phyloP scores from a whole-genome alignment of 2,329 filamentous ascomycete species.

The Cladosporium cucumerinum region DNA sequence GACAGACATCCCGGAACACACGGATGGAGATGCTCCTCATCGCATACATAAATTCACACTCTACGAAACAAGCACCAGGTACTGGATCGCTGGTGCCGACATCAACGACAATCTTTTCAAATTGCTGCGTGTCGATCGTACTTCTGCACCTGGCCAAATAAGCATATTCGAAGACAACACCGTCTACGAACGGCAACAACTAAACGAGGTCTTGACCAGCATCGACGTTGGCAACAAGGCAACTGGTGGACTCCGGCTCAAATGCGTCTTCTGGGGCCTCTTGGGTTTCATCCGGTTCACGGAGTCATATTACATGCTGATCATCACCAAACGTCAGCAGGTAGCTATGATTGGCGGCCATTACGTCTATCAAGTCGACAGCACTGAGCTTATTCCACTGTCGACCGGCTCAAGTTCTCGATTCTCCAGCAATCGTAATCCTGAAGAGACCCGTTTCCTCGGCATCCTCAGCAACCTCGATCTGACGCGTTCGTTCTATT shows the following conservation, averaged over 20 bases:
- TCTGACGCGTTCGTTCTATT: slow-evolving; percentile 89
- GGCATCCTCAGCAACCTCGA: slow-evolving; percentile 88
- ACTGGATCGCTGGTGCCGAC: slow-evolving; percentile 92
- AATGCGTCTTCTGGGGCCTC: slow-evolving; percentile 88
- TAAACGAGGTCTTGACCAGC: slow-evolving; percentile 86
- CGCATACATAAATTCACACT: slow-evolving; percentile 94
- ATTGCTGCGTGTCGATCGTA: slow-evolving; percentile 92
- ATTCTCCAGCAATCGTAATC: slow-evolving; percentile 75
- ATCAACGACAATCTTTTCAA: slow-evolving; percentile 84
- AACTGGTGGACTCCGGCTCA: slow-evolving; percentile 83
- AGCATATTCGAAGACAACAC: slow-evolving; percentile 91
- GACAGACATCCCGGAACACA: slow-evolving; percentile 20
- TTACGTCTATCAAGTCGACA: slow-evolving; percentile 92
- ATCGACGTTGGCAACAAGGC: slow-evolving; percentile 93
- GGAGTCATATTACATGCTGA: slow-evolving; percentile 91
- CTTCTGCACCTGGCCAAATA: slow-evolving; percentile 72
- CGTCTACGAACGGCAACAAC: slow-evolving; percentile 86
- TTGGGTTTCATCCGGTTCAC: slow-evolving; percentile 96
- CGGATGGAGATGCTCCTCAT: slow-evolving; percentile 21
- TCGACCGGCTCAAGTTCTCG: slow-evolving; percentile 66
- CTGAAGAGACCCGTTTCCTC: slow-evolving; percentile 86
- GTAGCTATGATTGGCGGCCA: slow-evolving; percentile 95
- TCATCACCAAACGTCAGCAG: slow-evolving; percentile 93
- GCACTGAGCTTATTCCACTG: slow-evolving; percentile 84
- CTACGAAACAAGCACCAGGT: slow-evolving; percentile 90